Percentiles rank a stretch among this genome's conserved stretches.
Conservation (phyloP, 116 monocot genomes). For the Posidonia oceanica region DNA sequence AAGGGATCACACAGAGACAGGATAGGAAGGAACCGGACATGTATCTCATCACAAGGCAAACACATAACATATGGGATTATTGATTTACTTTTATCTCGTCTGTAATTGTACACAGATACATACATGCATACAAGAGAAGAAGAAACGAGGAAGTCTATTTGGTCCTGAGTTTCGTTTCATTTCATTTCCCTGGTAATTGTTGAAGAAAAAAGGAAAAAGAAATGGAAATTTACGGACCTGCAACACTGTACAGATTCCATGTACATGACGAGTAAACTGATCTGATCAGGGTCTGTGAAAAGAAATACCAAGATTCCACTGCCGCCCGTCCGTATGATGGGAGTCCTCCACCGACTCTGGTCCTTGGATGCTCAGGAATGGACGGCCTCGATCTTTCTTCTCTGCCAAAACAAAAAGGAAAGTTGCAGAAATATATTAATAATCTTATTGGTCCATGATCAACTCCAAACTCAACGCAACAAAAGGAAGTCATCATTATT, state of each 20-base stretch:
- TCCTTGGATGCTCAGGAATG: background rate
- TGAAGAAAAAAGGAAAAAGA: background rate
- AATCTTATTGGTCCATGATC: too few relatives aligned
- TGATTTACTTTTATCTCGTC: too few relatives aligned
- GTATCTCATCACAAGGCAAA: background rate
- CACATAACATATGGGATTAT: too few relatives aligned
- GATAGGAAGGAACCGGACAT: background rate
- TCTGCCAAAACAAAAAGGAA: too few relatives aligned
- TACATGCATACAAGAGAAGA: too few relatives aligned
- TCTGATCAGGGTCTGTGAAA: slow-evolving; percentile 1
- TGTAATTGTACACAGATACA: too few relatives aligned
- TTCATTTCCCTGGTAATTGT: too few relatives aligned
- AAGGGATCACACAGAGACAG: background rate
- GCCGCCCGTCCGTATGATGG: background rate
- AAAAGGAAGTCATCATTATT: too few relatives aligned
- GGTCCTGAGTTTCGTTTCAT: too few relatives aligned
- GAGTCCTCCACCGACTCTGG: background rate
- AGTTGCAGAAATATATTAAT: too few relatives aligned
- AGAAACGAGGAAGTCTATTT: too few relatives aligned
- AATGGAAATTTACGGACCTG: background rate
- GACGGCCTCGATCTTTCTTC: background rate
- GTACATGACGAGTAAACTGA: background rate
- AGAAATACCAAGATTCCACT: background rate
- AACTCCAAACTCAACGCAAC: too few relatives aligned
- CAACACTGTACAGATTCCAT: background rate